Evolutionary conservation across 2,329 filamentous ascomycete species (phyloP).

Genomic region (Pleomassaria siparia): DNA sequence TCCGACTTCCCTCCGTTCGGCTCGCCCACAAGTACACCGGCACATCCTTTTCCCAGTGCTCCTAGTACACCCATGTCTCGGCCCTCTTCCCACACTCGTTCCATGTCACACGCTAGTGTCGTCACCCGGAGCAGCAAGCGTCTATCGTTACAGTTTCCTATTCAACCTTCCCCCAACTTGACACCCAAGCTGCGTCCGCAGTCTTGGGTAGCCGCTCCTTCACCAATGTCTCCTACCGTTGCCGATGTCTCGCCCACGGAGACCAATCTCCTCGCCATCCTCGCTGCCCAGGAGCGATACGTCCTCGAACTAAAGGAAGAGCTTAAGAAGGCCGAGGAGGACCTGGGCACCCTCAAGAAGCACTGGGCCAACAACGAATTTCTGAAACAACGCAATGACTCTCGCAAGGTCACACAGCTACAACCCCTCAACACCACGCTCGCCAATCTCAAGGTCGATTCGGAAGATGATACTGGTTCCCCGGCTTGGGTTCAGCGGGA

Average conservation of each 20-base stretch:
- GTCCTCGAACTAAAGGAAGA: slow-evolving; percentile 92
- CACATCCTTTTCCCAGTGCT: slow-evolving; percentile 14
- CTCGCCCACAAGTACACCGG: slow-evolving; percentile 10
- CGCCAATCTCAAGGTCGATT: slow-evolving; percentile 29
- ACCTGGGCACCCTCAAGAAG: slow-evolving; percentile 75
- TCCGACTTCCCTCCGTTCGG: slow-evolving; percentile 7
- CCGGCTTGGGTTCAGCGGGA: slow-evolving; percentile 57
- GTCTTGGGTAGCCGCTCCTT: slow-evolving; percentile 40
- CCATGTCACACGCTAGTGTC: slow-evolving; percentile 38
- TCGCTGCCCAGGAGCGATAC: slow-evolving; percentile 87
- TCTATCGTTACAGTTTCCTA: slow-evolving; percentile 52
- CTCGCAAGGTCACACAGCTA: slow-evolving; percentile 56
- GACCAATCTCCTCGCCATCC: slow-evolving; percentile 72
- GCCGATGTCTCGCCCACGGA: slow-evolving; percentile 27
- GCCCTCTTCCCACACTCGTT: slow-evolving; percentile 30
- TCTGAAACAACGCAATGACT: slow-evolving; percentile 71
- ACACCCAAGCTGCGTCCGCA: slow-evolving; percentile 41
- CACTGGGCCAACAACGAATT: slow-evolving; percentile 80
- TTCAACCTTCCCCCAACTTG: slow-evolving; percentile 41
- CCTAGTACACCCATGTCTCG: slow-evolving; percentile 15
- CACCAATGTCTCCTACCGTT: slow-evolving; percentile 32
- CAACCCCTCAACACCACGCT: slow-evolving; percentile 53
- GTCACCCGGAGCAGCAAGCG: slow-evolving; percentile 47
- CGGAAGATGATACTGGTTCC: slow-evolving; percentile 50
- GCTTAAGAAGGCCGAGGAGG: slow-evolving; percentile 76